phyloP scores from a whole-genome alignment of 768 basidiomycete species.

The Porpolomopsis calyptriformis region DNA sequence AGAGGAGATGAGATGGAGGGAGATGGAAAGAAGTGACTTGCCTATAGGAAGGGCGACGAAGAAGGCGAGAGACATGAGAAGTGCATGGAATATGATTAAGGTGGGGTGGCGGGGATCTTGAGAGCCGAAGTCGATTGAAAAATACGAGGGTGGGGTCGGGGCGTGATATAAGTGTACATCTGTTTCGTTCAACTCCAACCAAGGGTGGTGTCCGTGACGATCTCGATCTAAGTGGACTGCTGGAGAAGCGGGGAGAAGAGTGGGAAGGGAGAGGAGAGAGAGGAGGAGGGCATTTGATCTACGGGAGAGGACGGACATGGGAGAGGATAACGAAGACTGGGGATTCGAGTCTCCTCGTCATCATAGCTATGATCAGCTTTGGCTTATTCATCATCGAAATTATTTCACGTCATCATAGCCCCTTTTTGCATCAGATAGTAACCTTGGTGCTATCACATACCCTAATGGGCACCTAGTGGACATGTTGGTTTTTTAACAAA shows the following conservation, averaged over 20 bases:
- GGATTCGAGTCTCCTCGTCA: too few relatives aligned
- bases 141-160: slow-evolving; percentile 74
- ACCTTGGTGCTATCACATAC: too few relatives aligned
- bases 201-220: slow-evolving; percentile 43
- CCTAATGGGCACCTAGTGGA: too few relatives aligned
- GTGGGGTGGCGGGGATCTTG: slow-evolving; percentile 45
- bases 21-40: slow-evolving; percentile 25
- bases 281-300: too few relatives aligned
- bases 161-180: slow-evolving; percentile 39
- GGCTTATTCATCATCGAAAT: too few relatives aligned
- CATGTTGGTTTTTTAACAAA: too few relatives aligned
- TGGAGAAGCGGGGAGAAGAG: neutral
- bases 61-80: slow-evolving; percentile 70
- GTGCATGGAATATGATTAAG: slow-evolving; percentile 63
- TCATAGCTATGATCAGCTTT: too few relatives aligned
- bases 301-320: neutral
- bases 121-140: slow-evolving; percentile 64
- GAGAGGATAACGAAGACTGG: neutral
- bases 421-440: too few relatives aligned
- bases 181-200: slow-evolving; percentile 67
- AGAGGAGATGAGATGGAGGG: slow-evolving; percentile 6
- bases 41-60: slow-evolving; percentile 75
- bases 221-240: slow-evolving; percentile 28
- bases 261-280: neutral
- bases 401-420: too few relatives aligned